phyloP scores from a whole-genome alignment of 192 early-diverging fungal genomes.

The Chytriomyces hyalinus region DNA sequence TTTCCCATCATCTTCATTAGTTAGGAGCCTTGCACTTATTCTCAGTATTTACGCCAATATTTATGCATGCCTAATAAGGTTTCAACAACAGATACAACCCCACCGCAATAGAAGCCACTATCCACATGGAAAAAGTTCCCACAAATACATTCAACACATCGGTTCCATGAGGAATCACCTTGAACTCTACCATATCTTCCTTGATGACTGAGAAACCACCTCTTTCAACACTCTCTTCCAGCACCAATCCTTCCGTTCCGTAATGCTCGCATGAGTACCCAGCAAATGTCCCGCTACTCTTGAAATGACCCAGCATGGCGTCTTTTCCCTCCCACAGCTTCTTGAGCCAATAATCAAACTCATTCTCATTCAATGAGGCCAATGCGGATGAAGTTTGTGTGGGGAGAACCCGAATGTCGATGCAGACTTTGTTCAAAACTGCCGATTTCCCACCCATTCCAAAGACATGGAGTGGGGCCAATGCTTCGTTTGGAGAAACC shows the following conservation, averaged over 20 bases:
- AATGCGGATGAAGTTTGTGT: neutral
- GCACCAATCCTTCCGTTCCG: neutral
- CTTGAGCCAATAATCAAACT: constrained; percentile 30
- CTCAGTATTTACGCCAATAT: too few species aligned
- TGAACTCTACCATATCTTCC: constrained; percentile 4
- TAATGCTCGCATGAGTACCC: neutral
- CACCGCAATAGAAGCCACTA: neutral
- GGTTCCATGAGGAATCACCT: neutral
- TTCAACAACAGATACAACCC: neutral
- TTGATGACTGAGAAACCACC: neutral
- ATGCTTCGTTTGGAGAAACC: neutral
- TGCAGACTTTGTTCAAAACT: neutral
- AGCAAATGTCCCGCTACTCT: constrained; percentile 4
- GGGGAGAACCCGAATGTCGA: neutral
- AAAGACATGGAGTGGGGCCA: constrained; percentile 13
- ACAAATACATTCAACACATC: neutral
- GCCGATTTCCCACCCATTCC: neutral
- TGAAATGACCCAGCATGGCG: constrained; percentile 17
- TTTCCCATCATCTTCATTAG: too few species aligned
- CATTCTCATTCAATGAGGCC: neutral
- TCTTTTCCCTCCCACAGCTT: constrained; percentile 23
- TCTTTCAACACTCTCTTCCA: neutral
- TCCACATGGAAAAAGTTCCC: neutral
- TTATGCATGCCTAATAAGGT: too few species aligned
- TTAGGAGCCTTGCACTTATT: too few species aligned